Conservation (phyloP, 345 rosid species). For the Lepidium didymum region DNA sequence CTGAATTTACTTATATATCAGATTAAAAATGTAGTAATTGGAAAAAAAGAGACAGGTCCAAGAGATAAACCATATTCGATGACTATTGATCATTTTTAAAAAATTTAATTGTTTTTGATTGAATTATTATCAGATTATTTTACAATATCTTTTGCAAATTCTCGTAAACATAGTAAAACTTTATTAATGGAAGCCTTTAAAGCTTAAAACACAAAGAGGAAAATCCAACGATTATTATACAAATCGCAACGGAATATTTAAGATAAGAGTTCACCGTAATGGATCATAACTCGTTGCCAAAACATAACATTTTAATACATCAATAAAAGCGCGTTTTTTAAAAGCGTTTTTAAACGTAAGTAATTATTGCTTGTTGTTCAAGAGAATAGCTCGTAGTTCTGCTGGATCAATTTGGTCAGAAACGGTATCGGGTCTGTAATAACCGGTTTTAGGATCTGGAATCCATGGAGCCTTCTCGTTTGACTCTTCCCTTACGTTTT, state of each 20-base stretch:
- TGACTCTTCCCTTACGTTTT: slow-evolving; percentile 43
- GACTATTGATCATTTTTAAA: background rate
- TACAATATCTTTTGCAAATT: background rate
- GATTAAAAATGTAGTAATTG: too few species aligned
- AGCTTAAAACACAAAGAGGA: background rate
- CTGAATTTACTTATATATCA: background rate
- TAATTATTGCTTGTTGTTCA: slow-evolving; percentile 47
- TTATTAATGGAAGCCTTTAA: background rate
- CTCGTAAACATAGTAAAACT: background rate
- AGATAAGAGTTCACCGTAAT: background rate
- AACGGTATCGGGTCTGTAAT: slow-evolving; percentile 63
- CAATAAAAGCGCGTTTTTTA: background rate
- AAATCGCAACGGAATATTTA: background rate
- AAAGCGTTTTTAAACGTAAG: background rate
- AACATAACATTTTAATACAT: background rate
- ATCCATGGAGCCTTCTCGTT: slow-evolving; percentile 58
- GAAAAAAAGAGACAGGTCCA: background rate
- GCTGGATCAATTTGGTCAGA: slow-evolving; percentile 55
- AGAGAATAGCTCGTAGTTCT: slow-evolving; percentile 53
- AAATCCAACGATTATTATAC: background rate
- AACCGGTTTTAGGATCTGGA: slow-evolving; percentile 82
- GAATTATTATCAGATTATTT: background rate
- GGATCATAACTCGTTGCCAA: background rate
- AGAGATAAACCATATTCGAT: background rate
- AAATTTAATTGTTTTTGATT: background rate